Percentiles rank a stretch among this genome's conserved stretches.
Evolutionary conservation across 805 yeast species (phyloP).

Genomic region (Limtongia smithiae): DNA sequence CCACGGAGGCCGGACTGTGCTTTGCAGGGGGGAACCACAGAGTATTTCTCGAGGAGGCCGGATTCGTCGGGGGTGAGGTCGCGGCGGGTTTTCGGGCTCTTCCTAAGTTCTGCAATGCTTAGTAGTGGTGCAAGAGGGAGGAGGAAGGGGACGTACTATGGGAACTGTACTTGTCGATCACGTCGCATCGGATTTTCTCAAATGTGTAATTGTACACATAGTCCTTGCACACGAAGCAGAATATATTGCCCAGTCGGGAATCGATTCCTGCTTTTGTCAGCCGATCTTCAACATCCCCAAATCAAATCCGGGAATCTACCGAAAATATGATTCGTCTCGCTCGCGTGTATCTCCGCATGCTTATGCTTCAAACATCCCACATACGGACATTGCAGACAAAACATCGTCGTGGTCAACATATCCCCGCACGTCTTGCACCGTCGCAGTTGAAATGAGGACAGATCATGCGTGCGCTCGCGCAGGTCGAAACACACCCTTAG

Average conservation of each 20-base stretch:
- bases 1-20: constrained; percentile 72
- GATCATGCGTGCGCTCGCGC: constrained; percentile 11
- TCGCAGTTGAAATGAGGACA: constrained; percentile 17
- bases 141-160: constrained; percentile 3
- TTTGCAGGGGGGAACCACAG: constrained; percentile 19
- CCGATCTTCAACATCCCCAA: neutral
- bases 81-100: neutral
- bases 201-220: constrained; percentile 61
- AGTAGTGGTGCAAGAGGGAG: neutral
- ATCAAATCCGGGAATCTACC: constrained; percentile 17
- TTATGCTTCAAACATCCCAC: constrained; percentile 27
- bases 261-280: constrained; percentile 56
- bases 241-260: constrained; percentile 61
- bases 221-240: constrained; percentile 75
- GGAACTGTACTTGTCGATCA: constrained; percentile 2
- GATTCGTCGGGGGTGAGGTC: constrained; percentile 17
- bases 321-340: constrained; percentile 29
- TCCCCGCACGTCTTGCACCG: constrained; percentile 29
- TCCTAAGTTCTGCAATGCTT: constrained; percentile 5
- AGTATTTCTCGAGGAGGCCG: constrained; percentile 14
- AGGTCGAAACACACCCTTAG: constrained; percentile 22
- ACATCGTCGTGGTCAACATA: constrained; percentile 27
- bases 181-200: constrained; percentile 47
- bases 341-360: constrained; percentile 29
- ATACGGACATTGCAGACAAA: constrained; percentile 30